Conservation (phyloP, 2,329 filamentous ascomycete genomes). For the Colletotrichum endophyticum region DNA sequence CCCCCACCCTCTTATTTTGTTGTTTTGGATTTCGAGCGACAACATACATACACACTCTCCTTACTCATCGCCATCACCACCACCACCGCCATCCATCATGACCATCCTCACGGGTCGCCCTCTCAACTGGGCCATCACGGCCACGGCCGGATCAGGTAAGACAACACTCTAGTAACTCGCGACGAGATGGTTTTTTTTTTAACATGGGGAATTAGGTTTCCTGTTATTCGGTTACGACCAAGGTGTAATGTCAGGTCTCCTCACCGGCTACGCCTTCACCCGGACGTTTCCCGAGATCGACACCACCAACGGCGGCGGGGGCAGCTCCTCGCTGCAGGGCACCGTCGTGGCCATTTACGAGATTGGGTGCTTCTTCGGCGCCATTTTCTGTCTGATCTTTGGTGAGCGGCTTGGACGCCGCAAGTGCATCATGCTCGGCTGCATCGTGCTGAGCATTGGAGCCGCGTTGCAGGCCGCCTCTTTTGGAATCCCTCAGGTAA, state of each 20-base stretch:
- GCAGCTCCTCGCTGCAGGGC: conserved; percentile 47
- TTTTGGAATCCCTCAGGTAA: conserved; percentile 35
- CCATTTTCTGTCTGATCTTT: conserved; percentile 41
- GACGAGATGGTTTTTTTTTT: not conserved
- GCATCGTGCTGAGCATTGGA: conserved; percentile 44
- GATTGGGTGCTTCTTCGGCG: conserved; percentile 52
- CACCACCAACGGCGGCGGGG: conserved; percentile 32
- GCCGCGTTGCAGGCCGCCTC: conserved; percentile 47
- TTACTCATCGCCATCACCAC: not conserved
- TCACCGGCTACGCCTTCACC: conserved; percentile 36
- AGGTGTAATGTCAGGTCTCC: conserved; percentile 35
- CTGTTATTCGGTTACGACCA: conserved; percentile 27
- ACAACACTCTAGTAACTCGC: not conserved
- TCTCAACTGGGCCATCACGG: conserved; percentile 43
- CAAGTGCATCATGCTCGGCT: conserved; percentile 43
- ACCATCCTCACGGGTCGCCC: conserved; percentile 32
- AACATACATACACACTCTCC: not conserved
- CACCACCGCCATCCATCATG: not conserved
- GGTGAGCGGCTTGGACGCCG: conserved; percentile 50
- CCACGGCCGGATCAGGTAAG: conserved; percentile 32
- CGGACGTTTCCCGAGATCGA: conserved; percentile 37
- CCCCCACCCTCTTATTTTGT: not conserved
- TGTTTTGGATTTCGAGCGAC: not conserved
- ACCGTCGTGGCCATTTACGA: conserved; percentile 52
- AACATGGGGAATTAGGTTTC: conserved; percentile 27